Base-by-base conservation (phyloP, 495 filamentous ascomycete species). In the Daldinia caldariorum region DNA sequence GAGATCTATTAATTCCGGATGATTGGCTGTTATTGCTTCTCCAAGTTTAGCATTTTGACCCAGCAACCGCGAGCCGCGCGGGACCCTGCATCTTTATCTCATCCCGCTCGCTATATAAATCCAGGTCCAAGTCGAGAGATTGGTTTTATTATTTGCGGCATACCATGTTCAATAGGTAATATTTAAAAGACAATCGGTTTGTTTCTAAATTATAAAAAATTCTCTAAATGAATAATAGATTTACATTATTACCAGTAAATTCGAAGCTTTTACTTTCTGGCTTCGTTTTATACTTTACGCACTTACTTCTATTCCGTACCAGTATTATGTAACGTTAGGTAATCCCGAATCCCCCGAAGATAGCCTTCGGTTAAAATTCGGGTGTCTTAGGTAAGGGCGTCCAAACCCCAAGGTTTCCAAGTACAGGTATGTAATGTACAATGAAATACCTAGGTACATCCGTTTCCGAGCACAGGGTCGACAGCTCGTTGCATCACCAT, bases 401-500 rank as follows among this genome's bases (percentile, higher is more conserved):
- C 43, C 0, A 47, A 16, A 47, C 43, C 43, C 34, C 34, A 35
- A 1, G 34, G 34, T 7, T 26, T 26, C n/a, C n/a, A n/a, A n/a
- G n/a, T n/a, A n/a, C n/a, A n/a, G n/a, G n/a, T n/a, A n/a, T n/a
- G n/a, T n/a, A n/a, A n/a, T n/a, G n/a, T n/a, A n/a, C n/a, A n/a
- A 26, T 26, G 3, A 26, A 1, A 16, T 47, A 47, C 43, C 18
- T 53, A 53, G 22, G 49, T 53, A 53, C 49, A 1, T 29, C 49
- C 26, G 3, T 4, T 32, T 32, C 16, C 22, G 16, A 58, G 50
- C 49, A 10, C 2, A 3, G 32, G 66, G 35, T 31, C 43, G 29
- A 26, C 26, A 56, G 12, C 31, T 53, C 31, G 62, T 74, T 74
- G 66, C 72, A 74, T 74, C 72, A 74, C 69, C 59, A 35, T 68